These are phyloP conservation scores for Coemansia reversa DNA, from an alignment of 192 early-diverging fungal genomes.

Conservation along the genomic window DNA sequence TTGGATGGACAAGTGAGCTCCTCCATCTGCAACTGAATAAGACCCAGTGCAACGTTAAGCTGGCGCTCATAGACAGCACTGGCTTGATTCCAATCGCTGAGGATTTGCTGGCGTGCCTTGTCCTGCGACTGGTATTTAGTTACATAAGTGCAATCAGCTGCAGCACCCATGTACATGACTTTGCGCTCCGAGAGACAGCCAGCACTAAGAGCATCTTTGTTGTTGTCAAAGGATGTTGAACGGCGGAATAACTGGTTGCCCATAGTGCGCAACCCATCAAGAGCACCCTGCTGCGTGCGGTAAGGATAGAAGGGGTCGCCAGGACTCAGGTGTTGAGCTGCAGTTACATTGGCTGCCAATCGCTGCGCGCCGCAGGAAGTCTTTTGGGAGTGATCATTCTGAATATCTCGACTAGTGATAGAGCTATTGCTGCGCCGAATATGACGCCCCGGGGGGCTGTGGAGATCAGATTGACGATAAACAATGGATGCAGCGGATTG, in stretches of 20 bases:
- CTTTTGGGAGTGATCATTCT: not conserved
- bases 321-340: conserved; percentile 8
- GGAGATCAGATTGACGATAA: conserved; percentile 64
- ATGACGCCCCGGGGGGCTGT: conserved; percentile 4
- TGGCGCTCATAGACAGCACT: conserved; percentile 79
- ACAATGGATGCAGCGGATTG: conserved; percentile 54
- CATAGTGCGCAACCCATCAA: conserved; percentile 20
- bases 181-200: conserved; percentile 40
- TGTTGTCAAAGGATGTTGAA: conserved; percentile 22
- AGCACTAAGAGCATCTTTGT: conserved; percentile 19
- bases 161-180: conserved; percentile 64
- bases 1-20: conserved; percentile 59
- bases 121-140: conserved; percentile 56
- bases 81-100: conserved; percentile 81
- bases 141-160: conserved; percentile 73
- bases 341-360: conserved; percentile 12
- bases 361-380: conserved; percentile 27
- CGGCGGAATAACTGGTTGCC: conserved; percentile 33
- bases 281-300: conserved; percentile 7
- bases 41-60: conserved; percentile 82
- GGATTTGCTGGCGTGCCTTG: conserved; percentile 67
- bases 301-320: conserved; percentile 17
- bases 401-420: conserved; percentile 2
- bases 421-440: not conserved
- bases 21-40: conserved; percentile 76